Percentiles rank a stretch among this genome's conserved stretches.
phyloP scores from a whole-genome alignment of 176 grass and related monocot genomes.

The Eleusine coracana region DNA sequence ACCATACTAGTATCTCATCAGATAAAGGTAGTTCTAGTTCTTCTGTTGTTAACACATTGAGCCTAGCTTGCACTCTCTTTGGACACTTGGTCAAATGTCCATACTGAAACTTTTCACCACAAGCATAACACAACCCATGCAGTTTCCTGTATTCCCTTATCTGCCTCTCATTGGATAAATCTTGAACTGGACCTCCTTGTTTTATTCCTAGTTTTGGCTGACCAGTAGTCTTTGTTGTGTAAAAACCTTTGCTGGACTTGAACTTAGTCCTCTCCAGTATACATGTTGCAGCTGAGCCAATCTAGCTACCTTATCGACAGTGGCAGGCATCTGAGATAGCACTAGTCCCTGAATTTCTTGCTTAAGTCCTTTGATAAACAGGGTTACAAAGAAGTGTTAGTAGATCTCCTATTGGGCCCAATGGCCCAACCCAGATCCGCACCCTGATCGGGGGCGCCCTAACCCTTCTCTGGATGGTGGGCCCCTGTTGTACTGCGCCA shows the following conservation, averaged over 20 bases:
- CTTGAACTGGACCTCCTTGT: accelerated
- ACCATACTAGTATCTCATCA: neutral
- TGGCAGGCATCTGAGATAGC: neutral
- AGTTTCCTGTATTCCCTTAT: neutral
- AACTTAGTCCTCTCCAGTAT: too few relatives aligned
- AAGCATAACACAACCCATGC: neutral
- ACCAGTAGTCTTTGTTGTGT: neutral
- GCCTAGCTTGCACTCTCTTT: neutral
- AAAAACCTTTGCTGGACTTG: too few relatives aligned
- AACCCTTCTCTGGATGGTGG: too few relatives aligned
- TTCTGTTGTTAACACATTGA: neutral
- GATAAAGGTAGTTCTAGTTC: neutral
- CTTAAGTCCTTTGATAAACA: neutral
- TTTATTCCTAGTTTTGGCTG: neutral
- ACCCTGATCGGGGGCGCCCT: too few relatives aligned
- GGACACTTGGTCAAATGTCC: neutral
- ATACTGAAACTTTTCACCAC: neutral
- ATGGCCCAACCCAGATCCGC: too few relatives aligned
- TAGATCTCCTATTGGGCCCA: too few relatives aligned
- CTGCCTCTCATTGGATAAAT: neutral
- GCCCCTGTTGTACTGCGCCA: too few relatives aligned
- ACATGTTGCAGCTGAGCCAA: too few relatives aligned
- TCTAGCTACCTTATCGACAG: too few relatives aligned
- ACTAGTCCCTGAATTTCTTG: neutral
- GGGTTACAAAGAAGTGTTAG: neutral